Conservation (phyloP, 257 asterid species). For the Solanum peruvianum region DNA sequence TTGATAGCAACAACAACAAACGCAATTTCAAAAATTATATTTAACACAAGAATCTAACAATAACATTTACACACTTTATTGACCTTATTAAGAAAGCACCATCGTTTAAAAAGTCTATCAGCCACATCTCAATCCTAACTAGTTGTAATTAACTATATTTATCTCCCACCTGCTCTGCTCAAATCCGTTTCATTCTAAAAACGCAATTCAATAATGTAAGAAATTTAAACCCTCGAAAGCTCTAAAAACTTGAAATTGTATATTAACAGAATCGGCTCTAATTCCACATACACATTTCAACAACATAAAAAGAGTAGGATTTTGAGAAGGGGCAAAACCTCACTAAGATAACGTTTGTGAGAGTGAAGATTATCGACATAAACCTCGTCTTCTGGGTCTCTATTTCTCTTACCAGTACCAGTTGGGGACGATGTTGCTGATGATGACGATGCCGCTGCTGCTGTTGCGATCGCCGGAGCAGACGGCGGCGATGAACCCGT, state of each 20-base stretch:
- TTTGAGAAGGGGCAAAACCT: slow-evolving; percentile 28
- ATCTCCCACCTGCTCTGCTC: neutral
- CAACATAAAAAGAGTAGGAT: neutral
- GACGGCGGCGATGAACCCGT: slow-evolving; percentile 10
- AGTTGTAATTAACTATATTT: neutral
- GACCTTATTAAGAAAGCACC: neutral
- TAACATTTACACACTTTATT: neutral
- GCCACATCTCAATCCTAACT: neutral
- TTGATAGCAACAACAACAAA: neutral
- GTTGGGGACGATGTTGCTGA: slow-evolving; percentile 19
- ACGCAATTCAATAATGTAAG: neutral
- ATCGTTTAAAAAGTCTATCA: neutral
- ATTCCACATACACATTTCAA: neutral
- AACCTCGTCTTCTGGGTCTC: slow-evolving; percentile 94
- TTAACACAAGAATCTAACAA: neutral
- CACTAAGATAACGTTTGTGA: slow-evolving; percentile 95
- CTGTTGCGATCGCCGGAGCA: slow-evolving; percentile 15
- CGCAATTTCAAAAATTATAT: neutral
- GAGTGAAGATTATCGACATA: slow-evolving; percentile 83
- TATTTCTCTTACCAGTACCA: slow-evolving; percentile 43
- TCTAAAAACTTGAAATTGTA: neutral
- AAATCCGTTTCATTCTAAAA: neutral
- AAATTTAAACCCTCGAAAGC: neutral
- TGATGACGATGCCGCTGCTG: slow-evolving; percentile 22
- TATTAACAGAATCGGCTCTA: neutral